A percentile compares a stretch with the other conserved stretches of the same genome.
Conservation (phyloP, 176 grass and related monocot genomes). For the maize (Zea mays) region Zm-B73-REFERENCE-NAM-5.0 NC_050103.1:25778501-25779000, state of each 20-base stretch:
- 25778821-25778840: conserved; percentile 1
- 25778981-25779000: conserved; percentile 41
- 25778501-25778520: conserved; percentile 8
- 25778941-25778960: neutral
- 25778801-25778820: conserved; percentile 20
- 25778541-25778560: conserved; percentile 1
- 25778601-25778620: conserved; percentile 1
- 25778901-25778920: neutral
- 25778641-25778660: neutral
- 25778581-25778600: conserved; percentile 12
- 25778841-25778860: neutral
- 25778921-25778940: conserved; percentile 22
- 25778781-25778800: neutral
- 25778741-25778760: conserved; percentile 3
- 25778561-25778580: conserved; percentile 21
- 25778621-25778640: conserved; percentile 1
- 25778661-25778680: neutral
- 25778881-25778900: neutral
- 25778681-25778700: conserved; percentile 36
- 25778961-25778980: conserved; percentile 16
- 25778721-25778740: conserved; percentile 17
- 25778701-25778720: conserved; percentile 3
- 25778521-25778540: neutral
- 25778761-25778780: neutral
- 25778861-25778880: neutral